Evolutionary conservation across 352 stramenopile species (phyloP).

Genomic region (Saprolegnia parasitica): DNA sequence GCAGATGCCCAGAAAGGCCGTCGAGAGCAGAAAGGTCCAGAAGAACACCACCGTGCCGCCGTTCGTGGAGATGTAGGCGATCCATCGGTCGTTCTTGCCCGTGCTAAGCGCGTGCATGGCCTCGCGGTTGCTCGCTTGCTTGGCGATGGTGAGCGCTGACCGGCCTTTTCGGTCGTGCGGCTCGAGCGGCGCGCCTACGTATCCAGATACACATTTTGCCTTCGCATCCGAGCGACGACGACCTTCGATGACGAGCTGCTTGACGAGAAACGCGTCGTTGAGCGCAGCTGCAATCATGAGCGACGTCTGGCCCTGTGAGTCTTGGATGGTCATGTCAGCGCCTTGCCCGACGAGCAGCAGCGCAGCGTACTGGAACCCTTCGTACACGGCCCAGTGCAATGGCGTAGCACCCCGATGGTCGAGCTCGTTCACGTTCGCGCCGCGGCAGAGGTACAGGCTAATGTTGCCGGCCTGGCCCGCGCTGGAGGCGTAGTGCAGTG

Average conservation of each 20-base stretch:
- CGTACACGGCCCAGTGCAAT: constrained; percentile 78
- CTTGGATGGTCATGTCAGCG: constrained; percentile 46
- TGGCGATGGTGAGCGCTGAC: constrained; percentile 68
- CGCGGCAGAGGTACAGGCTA: constrained; percentile 51
- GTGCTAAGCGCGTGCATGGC: constrained; percentile 60
- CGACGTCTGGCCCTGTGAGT: constrained; percentile 69
- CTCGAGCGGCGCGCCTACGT: constrained; percentile 45
- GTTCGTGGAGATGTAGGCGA: constrained; percentile 55
- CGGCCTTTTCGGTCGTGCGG: constrained; percentile 64
- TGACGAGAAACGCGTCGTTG: constrained; percentile 70
- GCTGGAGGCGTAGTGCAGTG: constrained; percentile 75
- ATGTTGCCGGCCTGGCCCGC: constrained; percentile 70
- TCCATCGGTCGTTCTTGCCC: constrained; percentile 52
- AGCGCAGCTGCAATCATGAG: constrained; percentile 80
- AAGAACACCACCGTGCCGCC: constrained; percentile 69
- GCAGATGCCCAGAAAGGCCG: constrained; percentile 46
- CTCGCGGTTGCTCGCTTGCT: constrained; percentile 61
- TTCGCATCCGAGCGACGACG: too few relatives aligned
- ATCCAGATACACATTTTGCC: too few relatives aligned
- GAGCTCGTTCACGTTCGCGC: constrained; percentile 62
- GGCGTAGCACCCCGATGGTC: constrained; percentile 65
- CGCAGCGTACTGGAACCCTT: constrained; percentile 81
- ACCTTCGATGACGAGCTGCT: constrained; percentile 75
- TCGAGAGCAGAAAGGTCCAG: constrained; percentile 49
- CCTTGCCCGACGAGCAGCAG: constrained; percentile 52